Base-by-base conservation (phyloP, 495 filamentous ascomycete genomes). In the Daldinia caldariorum region DNA sequence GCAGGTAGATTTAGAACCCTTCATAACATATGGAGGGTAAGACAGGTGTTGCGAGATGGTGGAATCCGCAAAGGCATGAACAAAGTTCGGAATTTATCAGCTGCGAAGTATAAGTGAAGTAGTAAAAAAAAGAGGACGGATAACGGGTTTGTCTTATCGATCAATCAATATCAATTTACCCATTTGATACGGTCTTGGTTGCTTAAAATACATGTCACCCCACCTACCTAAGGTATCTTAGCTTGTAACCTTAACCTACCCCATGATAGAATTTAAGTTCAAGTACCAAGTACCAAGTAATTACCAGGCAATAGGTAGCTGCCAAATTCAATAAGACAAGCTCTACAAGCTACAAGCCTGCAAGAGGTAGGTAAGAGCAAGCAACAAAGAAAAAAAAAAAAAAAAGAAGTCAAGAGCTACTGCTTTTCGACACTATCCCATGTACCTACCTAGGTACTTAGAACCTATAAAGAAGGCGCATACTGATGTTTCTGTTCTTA, bases 1-100 rank as follows among this genome's bases (percentile, higher is more conserved):
- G 56, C 74, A 76, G 34, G 58, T 59, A 31, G 72, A 45, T 41
- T 31, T 74, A 8, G 72, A 58, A 18, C 60, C 22, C 61, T 58
- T 76, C 74, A 76, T 76, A 63, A 65, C 72, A 64, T 68, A 13
- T 8, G 34, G 20, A 8, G 26, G 34, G 26, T 8, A 31, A 57
- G 41, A 50, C 39, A 37, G 29, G 47, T 41, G 6, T 57, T 20
- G 34, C 18, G 34, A 58, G 26, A 20, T 31, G 3, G 53, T 26
- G 43, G 43, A 50, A 50, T 57, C 14, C 32, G 18, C 29, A n/a
- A 31, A 13, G 18, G 14, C 34, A 7, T 35, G 9, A 10, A 35
- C 9, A 35, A 18, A n/a, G 53, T 10, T 43, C 6, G 18, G 26
- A 35, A 39, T 31, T 43, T 7, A 7, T 14, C 1, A 14, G 43